Base-by-base conservation (phyloP, 495 filamentous ascomycete genomes). In the Aspergillus ostianus region DNA sequence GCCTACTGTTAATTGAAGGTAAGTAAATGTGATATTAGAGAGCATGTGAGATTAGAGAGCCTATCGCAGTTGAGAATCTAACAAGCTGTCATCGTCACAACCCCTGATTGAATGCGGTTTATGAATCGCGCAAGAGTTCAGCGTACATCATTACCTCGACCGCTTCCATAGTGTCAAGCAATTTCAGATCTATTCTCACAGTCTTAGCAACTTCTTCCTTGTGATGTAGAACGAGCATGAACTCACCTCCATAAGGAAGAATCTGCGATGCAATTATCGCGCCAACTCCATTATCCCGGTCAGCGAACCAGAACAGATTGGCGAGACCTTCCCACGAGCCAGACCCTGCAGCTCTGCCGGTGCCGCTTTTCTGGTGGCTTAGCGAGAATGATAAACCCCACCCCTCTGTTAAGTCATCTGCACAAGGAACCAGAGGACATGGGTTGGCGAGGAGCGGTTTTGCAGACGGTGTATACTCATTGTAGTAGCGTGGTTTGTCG, bases 271-370 rank as follows among this genome's bases (percentile, higher is more conserved):
- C 79, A 30, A 86, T 70, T 18, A 87, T 80, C 8, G 83, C 84
- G 9, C 73, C 85, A 54, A 88, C 72, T 5, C 85, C 85, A 52
- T 76, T 80, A 63, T 82, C 81, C 5, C 80, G 71, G 70, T 87
- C 86, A 45, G 69, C 73, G 80, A 80, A 87, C 85, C 85, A 88
- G 62, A 77, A 87, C 47, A 82, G 51, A 68, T 88, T 87, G 27
- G 82, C 65, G 53, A 88, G 58, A 0, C 86, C 86, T 17, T 80
- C 78, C 85, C 85, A 87, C 55, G 67, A 76, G 0, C 58, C 83
- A 6, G 82, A 83, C 27, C 72, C 70, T 5, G 52, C 60, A 1
- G 76, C 78, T 55, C 84, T 66, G 0, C 84, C 85, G 4, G 85
- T 85, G 12, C 60, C 59, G 3, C 68, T 66, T 17, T 57, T 45